Evolutionary conservation across 1,284 basidiomycete species (phyloP).

Genomic region (Austroboletus niveus): DNA sequence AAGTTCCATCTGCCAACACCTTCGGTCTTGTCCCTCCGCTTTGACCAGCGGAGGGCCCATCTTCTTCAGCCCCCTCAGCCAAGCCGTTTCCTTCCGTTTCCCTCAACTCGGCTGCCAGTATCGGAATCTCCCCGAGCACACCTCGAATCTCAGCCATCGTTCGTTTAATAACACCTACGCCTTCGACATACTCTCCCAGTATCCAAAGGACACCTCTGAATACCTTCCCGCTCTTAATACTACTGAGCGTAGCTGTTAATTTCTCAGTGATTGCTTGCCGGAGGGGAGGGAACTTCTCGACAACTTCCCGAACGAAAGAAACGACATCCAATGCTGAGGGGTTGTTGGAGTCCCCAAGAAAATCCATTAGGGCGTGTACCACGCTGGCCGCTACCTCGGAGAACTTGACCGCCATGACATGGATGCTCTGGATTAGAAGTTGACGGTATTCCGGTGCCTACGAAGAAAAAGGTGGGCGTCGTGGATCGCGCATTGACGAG

Average conservation of each 20-base stretch:
- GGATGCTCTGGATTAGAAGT: constrained; percentile 96
- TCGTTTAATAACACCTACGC: constrained; percentile 62
- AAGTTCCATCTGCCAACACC: constrained; percentile 95
- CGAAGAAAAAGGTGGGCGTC: not conserved
- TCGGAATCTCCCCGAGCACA: constrained; percentile 94
- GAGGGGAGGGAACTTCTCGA: constrained; percentile 95
- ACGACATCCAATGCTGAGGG: constrained; percentile 95
- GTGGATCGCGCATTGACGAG: not conserved
- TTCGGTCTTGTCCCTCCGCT: constrained; percentile 47
- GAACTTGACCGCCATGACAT: constrained; percentile 95
- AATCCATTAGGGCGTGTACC: constrained; percentile 97
- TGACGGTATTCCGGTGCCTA: constrained; percentile 94
- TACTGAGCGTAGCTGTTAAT: constrained; percentile 79
- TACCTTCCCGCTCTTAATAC: constrained; percentile 97
- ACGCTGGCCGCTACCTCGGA: constrained; percentile 98
- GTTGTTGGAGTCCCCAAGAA: constrained; percentile 95
- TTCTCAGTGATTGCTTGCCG: constrained; percentile 85
- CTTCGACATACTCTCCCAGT: constrained; percentile 90
- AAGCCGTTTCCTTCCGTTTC: constrained; percentile 58
- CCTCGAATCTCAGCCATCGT: constrained; percentile 83
- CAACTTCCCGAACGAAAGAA: constrained; percentile 94
- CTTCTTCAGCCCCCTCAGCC: constrained; percentile 40
- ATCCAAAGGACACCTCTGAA: constrained; percentile 98
- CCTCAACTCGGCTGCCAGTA: constrained; percentile 86
- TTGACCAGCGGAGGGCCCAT: constrained; percentile 38